Evolutionary conservation across 2,329 filamentous ascomycete genomes (phyloP), one percentile per base, ranked within the genome.

Genomic region (Ophiocordyceps camponoti-rufipedis): DNA sequence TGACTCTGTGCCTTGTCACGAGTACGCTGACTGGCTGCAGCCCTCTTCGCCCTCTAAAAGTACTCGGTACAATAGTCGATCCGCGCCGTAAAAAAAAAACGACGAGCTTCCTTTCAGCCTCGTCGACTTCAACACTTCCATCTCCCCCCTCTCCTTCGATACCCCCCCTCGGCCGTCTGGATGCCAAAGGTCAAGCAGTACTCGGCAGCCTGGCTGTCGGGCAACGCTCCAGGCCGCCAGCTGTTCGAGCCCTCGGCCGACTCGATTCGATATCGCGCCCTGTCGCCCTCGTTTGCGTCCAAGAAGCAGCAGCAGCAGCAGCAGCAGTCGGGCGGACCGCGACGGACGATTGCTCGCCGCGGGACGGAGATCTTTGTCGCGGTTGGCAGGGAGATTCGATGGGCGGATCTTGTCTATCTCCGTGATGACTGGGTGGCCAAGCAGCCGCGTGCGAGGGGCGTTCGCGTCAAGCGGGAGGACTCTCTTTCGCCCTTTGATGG

Each of bases 171-270:
- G 23, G 23, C 23, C 23, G 23, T 23, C 23, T 23, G 58, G 48
- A 95, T 95, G 89, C 85, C 86, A 35, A 87, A 82, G 63, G 78
- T 94, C 57, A 80, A 84, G 59, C 79, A 78, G 61, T 89, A 87
- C 63, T 88, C 85, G 56, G 87, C 89, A 46, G 70, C 79, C 53
- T 98, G 88, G 86, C 80, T 98, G 47, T 79, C 80, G 50, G 75
- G 80, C 56, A 81, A 82, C 44, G 79, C 79, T 45, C 78, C 84
- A 18, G 89, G 85, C 49, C 80, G 84, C 60, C 72, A 79, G 47
- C 71, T 96, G 55, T 95, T 96, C 64, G 71, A 69, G 49, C 65
- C 72, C 3, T 58, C 64, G 3, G 48, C 56, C 39, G 62, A 68
- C 23, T 57, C 63, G 28, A 50, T 53, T 41, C 58, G 60, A 46